phyloP scores from a whole-genome alignment of 768 basidiomycete genomes.

The Tulasnella sp. region DNA sequence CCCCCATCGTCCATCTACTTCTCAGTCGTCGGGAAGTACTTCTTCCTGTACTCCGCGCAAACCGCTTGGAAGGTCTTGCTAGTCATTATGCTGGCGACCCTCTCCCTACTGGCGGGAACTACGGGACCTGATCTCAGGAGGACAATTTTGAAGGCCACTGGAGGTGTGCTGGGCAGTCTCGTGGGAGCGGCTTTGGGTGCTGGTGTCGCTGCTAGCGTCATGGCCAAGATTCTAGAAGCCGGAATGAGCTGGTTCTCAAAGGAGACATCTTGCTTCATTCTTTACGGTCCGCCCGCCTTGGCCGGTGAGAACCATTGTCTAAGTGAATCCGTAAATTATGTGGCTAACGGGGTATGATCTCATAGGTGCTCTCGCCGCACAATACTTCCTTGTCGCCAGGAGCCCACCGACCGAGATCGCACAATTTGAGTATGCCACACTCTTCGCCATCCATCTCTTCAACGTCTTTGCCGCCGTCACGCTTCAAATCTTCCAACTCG shows the following conservation, averaged over 20 bases:
- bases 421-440: slow-evolving; percentile 46
- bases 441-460: slow-evolving; percentile 47
- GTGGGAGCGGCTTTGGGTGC: slow-evolving; percentile 49
- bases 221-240: slow-evolving; percentile 49
- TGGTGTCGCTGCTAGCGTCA: slow-evolving; percentile 59
- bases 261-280: slow-evolving; percentile 47
- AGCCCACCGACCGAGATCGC: slow-evolving; percentile 36
- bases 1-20: slow-evolving; percentile 47
- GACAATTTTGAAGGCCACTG: slow-evolving; percentile 28
- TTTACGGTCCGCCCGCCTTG: slow-evolving; percentile 68
- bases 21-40: slow-evolving; percentile 52
- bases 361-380: slow-evolving; percentile 53
- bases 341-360: slow-evolving; percentile 3
- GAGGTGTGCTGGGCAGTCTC: slow-evolving; percentile 40
- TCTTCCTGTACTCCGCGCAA: slow-evolving; percentile 34
- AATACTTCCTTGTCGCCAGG: slow-evolving; percentile 28
- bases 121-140: background rate
- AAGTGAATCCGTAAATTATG: background rate
- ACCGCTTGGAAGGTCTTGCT: slow-evolving; percentile 20
- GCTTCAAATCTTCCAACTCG: slow-evolving; percentile 53
- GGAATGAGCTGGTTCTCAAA: slow-evolving; percentile 79
- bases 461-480: slow-evolving; percentile 40
- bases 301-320: slow-evolving; percentile 40
- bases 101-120: background rate
- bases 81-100: slow-evolving; percentile 6